Base-by-base conservation (phyloP, 805 yeast genomes). In the Cyberlindnera subsufficiens region DNA sequence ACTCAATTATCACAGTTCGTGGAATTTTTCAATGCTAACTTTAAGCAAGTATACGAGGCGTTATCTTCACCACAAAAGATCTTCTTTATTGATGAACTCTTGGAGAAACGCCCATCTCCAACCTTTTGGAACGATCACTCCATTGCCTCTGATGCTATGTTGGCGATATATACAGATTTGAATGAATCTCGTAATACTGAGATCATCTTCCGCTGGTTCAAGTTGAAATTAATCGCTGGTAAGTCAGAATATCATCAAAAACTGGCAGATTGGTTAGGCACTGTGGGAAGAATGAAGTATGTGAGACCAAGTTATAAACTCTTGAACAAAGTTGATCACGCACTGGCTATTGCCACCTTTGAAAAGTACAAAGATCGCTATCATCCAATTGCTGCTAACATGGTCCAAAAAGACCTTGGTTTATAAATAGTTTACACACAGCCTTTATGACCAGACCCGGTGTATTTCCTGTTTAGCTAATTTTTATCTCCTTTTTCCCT, bases 231-330 rank as follows among this genome's bases (percentile, higher is more conserved):
- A 7, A 65, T 71, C 0, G 83, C 82, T 27, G 66, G 70, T 25
- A 65, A 77, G 42, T 47, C 58, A 11, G 61, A 68, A 30, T 66
- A 68, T 40, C 75, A 82, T 59, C 65, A 64, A 43, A 65, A 64
- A 35, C 66, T 89, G 37, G 88, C 95, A 4, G 77, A 78, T 41
- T 89, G 96, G 96, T 72, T 89, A 42, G 95, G 91, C 11, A 80
- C 90, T 3, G 93, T 89, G 18, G 96, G 96, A 17, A 77, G 96
- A 69, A 89, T 89, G 96, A 89, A 89, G 67, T 89, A 82, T 58
- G 96, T 86, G 20, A 76, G 96, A 63, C 96, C 96, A 27, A 87
- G 93, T 4, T 88, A 79, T 65, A 72, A 78, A 36, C 65, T 81
- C 46, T 69, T 89, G 48, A 75, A 78, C 56, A 56, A 65, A 6